phyloP scores from a whole-genome alignment of 2,329 filamentous ascomycete genomes.

The Mariannaea sp. region DNA sequence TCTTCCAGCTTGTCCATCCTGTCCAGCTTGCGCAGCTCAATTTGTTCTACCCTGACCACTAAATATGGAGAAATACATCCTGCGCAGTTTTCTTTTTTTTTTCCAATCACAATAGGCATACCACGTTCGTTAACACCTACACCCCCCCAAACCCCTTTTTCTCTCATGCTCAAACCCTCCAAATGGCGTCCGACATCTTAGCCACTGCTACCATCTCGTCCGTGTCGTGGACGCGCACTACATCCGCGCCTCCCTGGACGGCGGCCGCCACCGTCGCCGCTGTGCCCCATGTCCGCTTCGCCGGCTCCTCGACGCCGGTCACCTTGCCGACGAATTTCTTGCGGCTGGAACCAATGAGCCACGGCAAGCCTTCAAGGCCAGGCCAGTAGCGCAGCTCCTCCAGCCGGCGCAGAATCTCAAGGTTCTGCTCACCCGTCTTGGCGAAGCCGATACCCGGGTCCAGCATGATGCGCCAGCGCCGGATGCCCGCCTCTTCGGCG shows the following conservation, averaged over 20 bases:
- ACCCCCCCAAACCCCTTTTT: not conserved
- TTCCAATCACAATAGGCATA: not conserved
- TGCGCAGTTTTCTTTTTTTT: too few species aligned
- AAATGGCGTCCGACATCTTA: conserved; percentile 92
- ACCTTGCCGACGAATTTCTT: conserved; percentile 87
- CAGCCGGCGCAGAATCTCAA: conserved; percentile 74
- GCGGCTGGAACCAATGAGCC: conserved; percentile 86
- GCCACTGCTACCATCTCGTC: conserved; percentile 82
- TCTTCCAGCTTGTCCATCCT: too few species aligned
- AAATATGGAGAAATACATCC: not conserved
- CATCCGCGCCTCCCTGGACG: conserved; percentile 84
- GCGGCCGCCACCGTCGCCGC: conserved; percentile 86
- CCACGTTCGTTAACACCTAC: not conserved
- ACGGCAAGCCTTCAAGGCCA: conserved; percentile 73
- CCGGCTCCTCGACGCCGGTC: conserved; percentile 74
- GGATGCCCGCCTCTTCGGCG: conserved; percentile 79
- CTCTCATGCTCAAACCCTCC: conserved; percentile 59
- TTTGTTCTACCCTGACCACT: not conserved
- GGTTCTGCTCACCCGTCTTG: conserved; percentile 80
- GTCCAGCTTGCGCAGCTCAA: not conserved
- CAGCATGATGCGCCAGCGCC: conserved; percentile 91
- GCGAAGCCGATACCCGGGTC: conserved; percentile 96
- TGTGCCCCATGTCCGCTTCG: conserved; percentile 80
- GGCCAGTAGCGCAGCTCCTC: conserved; percentile 67
- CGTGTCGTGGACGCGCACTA: conserved; percentile 92